These are phyloP conservation scores for Metschnikowia gelsemii DNA, from an alignment of 805 yeast genomes.

Conservation along the genomic window DNA sequence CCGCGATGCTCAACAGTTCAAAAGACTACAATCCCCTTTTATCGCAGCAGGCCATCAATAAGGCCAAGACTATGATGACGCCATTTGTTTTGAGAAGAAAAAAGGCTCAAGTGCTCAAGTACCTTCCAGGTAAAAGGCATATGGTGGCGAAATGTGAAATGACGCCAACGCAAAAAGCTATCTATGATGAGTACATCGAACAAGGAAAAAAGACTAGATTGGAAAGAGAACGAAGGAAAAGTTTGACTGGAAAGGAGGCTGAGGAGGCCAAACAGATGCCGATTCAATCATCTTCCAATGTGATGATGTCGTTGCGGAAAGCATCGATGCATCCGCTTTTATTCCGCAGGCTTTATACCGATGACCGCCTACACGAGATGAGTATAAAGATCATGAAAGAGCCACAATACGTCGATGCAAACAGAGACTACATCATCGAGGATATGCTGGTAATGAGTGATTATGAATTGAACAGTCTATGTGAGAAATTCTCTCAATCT, in stretches of 20 bases:
- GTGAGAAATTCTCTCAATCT: slow-evolving; percentile 70
- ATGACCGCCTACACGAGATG: slow-evolving; percentile 61
- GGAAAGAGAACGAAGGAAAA: slow-evolving; percentile 46
- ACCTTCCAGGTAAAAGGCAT: slow-evolving; percentile 77
- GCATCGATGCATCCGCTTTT: slow-evolving; percentile 91
- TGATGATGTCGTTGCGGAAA: slow-evolving; percentile 85
- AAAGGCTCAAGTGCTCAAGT: slow-evolving; percentile 87
- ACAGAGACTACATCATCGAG: slow-evolving; percentile 72
- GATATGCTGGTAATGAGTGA: slow-evolving; percentile 97
- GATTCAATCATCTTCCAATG: slow-evolving; percentile 55
- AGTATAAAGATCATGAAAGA: slow-evolving; percentile 76
- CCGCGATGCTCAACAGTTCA: slow-evolving; percentile 63
- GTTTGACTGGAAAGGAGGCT: slow-evolving; percentile 36
- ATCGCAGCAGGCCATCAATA: slow-evolving; percentile 85
- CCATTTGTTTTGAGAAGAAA: slow-evolving; percentile 93
- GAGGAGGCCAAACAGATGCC: slow-evolving; percentile 31
- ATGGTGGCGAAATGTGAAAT: slow-evolving; percentile 64
- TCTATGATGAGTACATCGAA: slow-evolving; percentile 62
- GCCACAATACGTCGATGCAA: slow-evolving; percentile 77
- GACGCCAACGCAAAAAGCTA: slow-evolving; percentile 49
- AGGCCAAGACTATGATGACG: slow-evolving; percentile 97
- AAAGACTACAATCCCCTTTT: slow-evolving; percentile 69
- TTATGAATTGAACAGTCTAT: slow-evolving; percentile 75
- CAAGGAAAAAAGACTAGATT: slow-evolving; percentile 39
- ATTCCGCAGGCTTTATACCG: slow-evolving; percentile 65